Percentiles rank a stretch among this genome's conserved stretches.
Conservation (phyloP, 2,329 filamentous ascomycete species). For the Bipolaris bicolor region DNA sequence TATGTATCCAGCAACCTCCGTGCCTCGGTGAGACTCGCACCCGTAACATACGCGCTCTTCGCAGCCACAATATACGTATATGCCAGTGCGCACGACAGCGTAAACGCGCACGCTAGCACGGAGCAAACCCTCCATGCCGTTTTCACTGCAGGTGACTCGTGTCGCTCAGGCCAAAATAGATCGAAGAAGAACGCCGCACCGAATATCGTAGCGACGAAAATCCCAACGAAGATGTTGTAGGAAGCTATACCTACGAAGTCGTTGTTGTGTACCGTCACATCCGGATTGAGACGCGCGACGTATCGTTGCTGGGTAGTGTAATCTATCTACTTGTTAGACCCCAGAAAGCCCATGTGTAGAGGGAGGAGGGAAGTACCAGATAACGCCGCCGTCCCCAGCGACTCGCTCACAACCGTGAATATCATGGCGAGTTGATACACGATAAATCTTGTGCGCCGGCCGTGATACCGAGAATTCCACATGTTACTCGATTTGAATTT, state of each 20-base stretch:
- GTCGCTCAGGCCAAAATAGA: constrained; percentile 64
- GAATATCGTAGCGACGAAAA: constrained; percentile 64
- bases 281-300: constrained; percentile 50
- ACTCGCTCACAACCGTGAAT: constrained; percentile 62
- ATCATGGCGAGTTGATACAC: constrained; percentile 67
- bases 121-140: constrained; percentile 62
- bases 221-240: constrained; percentile 65
- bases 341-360: background rate
- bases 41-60: constrained; percentile 54
- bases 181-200: constrained; percentile 67
- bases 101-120: constrained; percentile 56
- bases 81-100: constrained; percentile 56
- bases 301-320: constrained; percentile 62
- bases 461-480: constrained; percentile 62
- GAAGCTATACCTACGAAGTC: constrained; percentile 62
- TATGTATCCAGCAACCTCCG: constrained; percentile 45
- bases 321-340: constrained; percentile 43
- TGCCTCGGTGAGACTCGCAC: constrained; percentile 44
- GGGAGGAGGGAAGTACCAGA: constrained; percentile 51
- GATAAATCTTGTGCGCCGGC: constrained; percentile 64
- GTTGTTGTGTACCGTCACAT: constrained; percentile 59
- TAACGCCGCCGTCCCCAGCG: constrained; percentile 61
- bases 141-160: constrained; percentile 57
- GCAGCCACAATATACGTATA: constrained; percentile 60
- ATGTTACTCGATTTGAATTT: constrained; percentile 65